phyloP scores from a whole-genome alignment of 176 grass and related monocot species.

The Alloteropsis semialata region DNA sequence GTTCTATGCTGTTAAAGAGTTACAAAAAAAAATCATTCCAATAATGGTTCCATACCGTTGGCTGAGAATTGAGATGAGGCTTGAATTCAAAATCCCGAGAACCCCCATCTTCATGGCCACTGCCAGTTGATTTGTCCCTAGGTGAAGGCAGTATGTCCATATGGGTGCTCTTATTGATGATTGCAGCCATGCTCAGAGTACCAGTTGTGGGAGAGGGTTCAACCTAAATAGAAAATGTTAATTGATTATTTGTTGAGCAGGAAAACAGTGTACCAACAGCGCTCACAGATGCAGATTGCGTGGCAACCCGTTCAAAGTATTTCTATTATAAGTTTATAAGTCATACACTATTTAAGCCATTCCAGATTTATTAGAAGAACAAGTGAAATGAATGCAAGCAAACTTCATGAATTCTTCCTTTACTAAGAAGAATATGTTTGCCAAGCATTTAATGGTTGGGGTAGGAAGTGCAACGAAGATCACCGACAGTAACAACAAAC shows the following conservation, averaged over 20 bases:
- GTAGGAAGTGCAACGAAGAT: background rate
- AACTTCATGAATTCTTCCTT: background rate
- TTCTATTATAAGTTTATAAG: background rate
- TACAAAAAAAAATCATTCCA: conserved; percentile 15
- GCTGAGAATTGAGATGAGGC: conserved; percentile 50
- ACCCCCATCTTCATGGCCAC: conserved; percentile 41
- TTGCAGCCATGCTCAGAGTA: conserved; percentile 71
- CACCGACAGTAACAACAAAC: background rate
- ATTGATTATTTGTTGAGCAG: background rate
- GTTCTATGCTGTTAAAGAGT: background rate
- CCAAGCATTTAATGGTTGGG: background rate
- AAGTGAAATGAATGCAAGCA: background rate
- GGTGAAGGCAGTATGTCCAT: conserved; percentile 50
- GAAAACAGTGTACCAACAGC: background rate
- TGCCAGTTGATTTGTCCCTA: conserved; percentile 47
- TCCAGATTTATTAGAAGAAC: background rate
- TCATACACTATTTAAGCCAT: background rate
- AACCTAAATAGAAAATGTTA: conserved; percentile 58
- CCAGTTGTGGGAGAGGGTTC: conserved; percentile 99
- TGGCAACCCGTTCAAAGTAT: background rate
- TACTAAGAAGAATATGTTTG: conserved; percentile 10
- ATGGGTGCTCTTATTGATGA: conserved; percentile 59
- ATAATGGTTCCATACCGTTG: conserved; percentile 29
- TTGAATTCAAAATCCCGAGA: conserved; percentile 87
- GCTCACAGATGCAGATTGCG: background rate